Base-by-base conservation (phyloP, 441 rosid genomes). In the Sinapis alba region DNA sequence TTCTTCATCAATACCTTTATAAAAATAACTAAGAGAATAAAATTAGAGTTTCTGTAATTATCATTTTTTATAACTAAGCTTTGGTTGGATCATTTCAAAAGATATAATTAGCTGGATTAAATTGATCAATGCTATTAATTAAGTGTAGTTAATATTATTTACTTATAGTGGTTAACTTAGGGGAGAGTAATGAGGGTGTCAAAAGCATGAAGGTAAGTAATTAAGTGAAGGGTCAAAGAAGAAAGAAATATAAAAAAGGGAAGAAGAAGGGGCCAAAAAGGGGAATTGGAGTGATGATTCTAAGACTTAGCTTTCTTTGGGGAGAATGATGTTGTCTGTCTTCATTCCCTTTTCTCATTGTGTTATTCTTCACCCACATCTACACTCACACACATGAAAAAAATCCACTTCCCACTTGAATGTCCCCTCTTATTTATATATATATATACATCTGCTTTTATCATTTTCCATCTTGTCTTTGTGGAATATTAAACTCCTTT, bases 261-360 rank as follows among this genome's bases (percentile, higher is more conserved):
- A 61, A 24, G 72, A 69, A 64, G 76, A 70, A 76, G 66, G 79
- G 75, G 75, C 71, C 79, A 69, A 77, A 72, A 78, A 51, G 62
- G 69, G 73, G 77, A 67, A 60, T 16, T 65, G 73, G 72, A 65
- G 77, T 78, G 81, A 78, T 78, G 81, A 78, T 78, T 72, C 77
- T 66, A 72, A 38, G 77, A 72, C 43, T 78, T 60, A 67, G 81
- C 73, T 78, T 78, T 78, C 81, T 78, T 78, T 72, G 81, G 19
- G 73, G 77, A 38, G 34, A 72, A 78, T 78, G 77, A 78, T 78
- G 77, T 78, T 78, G 77, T 78, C 54, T 78, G 77, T 78, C 81
- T 78, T 78, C 73, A 66, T 28, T 66, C 65, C 19, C 64, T 72
- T 77, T 77, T 65, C 4, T 71, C 75, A 23, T 70, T 70, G 66